Conservation (phyloP, 306 rosid genomes). For the Sicyos baderoa region DNA sequence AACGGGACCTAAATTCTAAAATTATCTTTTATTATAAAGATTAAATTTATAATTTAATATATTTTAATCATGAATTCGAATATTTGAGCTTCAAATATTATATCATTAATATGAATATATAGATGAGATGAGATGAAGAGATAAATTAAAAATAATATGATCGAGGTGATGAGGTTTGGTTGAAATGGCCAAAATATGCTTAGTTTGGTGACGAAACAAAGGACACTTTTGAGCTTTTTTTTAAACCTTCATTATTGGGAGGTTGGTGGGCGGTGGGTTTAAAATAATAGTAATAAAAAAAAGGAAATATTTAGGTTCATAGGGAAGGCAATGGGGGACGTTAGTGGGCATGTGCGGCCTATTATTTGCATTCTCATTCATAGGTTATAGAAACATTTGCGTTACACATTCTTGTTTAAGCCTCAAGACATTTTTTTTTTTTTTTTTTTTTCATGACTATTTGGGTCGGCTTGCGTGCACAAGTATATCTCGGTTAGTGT, state of each 20-base stretch:
- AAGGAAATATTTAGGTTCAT: no score
- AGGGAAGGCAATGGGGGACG: neutral
- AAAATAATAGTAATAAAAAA: no score
- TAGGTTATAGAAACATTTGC: neutral
- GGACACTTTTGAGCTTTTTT: neutral
- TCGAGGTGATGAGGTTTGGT: conserved; percentile 6
- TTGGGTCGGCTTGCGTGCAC: no score
- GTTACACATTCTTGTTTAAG: neutral
- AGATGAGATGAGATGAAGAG: neutral
- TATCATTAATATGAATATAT: no score
- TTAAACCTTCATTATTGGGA: conserved; percentile 4
- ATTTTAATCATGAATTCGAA: no score
- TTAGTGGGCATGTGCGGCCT: conserved; percentile 8
- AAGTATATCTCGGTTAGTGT: no score
- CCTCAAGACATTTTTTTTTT: no score
- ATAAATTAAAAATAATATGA: neutral
- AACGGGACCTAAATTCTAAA: no score
- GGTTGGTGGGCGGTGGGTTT: conserved; percentile 15
- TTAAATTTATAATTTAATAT: no score
- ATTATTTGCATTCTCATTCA: conserved; percentile 1
- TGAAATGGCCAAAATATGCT: conserved; percentile 16
- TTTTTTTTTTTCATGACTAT: no score
- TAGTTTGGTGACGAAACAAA: conserved; percentile 13
- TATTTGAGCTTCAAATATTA: no score
- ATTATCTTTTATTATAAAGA: no score